Percentiles rank a stretch among this genome's conserved stretches.
Conservation (phyloP, 257 asterid species). For the Marsdenia floribunda region DNA sequence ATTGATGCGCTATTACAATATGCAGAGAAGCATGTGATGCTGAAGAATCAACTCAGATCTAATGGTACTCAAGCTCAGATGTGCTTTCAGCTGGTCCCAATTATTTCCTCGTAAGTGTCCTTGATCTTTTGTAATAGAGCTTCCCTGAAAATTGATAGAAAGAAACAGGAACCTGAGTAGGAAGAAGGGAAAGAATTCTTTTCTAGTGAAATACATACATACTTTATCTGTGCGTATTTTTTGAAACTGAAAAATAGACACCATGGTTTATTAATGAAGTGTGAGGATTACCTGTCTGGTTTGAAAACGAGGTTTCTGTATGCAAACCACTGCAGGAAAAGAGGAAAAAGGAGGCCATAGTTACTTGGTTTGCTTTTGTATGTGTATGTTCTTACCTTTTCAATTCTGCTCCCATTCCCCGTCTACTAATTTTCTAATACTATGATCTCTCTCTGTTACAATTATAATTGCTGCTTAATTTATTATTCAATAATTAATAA, state of each 20-base stretch:
- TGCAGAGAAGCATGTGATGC: background rate
- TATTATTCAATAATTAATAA: background rate
- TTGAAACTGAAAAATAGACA: background rate
- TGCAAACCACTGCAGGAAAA: constrained; percentile 70
- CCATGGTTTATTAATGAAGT: background rate
- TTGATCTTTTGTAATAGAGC: constrained; percentile 59
- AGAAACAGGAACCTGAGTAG: background rate
- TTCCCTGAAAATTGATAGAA: constrained; percentile 49
- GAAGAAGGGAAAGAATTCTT: background rate
- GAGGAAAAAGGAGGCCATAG: background rate
- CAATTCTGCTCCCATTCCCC: background rate
- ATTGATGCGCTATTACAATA: constrained; percentile 2
- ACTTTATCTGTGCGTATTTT: too few relatives aligned
- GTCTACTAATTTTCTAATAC: background rate
- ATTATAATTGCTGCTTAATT: background rate
- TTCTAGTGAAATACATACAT: too few relatives aligned
- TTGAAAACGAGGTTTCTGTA: constrained; percentile 59
- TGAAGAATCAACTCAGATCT: background rate
- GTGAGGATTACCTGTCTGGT: constrained; percentile 51
- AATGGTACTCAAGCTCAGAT: background rate
- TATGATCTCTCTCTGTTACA: background rate
- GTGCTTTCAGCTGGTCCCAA: constrained; percentile 50
- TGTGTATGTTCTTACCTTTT: background rate
- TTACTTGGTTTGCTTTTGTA: background rate
- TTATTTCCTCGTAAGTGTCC: constrained; percentile 47